Base-by-base conservation (phyloP, 441 rosid genomes). In the Hura crepitans region DNA sequence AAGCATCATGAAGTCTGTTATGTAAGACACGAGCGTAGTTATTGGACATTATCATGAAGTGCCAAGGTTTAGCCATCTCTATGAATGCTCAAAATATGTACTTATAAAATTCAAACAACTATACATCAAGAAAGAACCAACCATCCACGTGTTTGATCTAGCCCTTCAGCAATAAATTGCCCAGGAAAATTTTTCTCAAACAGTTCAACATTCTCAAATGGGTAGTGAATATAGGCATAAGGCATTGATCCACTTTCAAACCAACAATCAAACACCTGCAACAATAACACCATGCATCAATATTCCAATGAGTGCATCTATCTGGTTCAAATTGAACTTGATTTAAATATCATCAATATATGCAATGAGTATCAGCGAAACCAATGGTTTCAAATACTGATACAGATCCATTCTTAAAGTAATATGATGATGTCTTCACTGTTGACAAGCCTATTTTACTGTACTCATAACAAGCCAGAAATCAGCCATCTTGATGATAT, bases 131-230 rank as follows among this genome's bases (percentile, higher is more conserved):
- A 37, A 54, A 75, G 75, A 72, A 80, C 92, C 69, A 72, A 95
- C 98, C 99, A 96, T 86, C 99, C 99, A 71, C 98, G 97, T 53
- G 99, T 96, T 85, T 96, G 99, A 84, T 96, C 99, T 62, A 96
- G 83, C 70, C 98, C 98, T 84, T 96, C 99, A 33, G 99, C 98
- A 72, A 93, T 84, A 85, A 96, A 96, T 82, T 91, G 82, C 79
- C 99, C 98, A 67, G 99, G 99, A 80, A 93, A 93, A 63, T 91
- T 96, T 72, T 84, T 85, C 81, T 91, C 98, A 76, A 96, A 90
- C 42, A 85, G 84, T 74, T 91, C 93, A 71, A 75, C 86, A 76
- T 96, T 96, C 83, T 96, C 98, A 83, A 93, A 96, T 14, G 99
- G 98, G 74, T 92, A 95, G 77, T 92, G 99, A 66, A 92, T 89